Evolutionary conservation across 345 rosid genomes (phyloP).

Genomic region (Gossypium australe): DNA sequence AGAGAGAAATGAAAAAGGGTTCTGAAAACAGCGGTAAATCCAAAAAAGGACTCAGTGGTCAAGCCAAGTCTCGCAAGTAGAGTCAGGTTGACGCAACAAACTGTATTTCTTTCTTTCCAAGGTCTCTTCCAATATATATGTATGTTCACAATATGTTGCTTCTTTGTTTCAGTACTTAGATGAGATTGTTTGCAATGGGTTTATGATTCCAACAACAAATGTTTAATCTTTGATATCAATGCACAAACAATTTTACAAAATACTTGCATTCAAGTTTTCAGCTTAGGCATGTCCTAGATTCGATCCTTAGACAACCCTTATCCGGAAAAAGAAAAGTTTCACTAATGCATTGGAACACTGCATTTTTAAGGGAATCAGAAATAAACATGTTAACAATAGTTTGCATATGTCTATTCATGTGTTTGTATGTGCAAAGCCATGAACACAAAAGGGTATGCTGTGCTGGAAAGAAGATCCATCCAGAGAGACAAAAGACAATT

Average conservation of each 20-base stretch:
- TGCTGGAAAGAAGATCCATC: conserved; percentile 41
- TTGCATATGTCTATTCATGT: conserved; percentile 13
- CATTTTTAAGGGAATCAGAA: not conserved
- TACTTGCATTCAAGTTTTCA: not conserved
- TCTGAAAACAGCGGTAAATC: conserved; percentile 18
- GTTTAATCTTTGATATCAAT: not conserved
- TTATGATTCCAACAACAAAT: conserved; percentile 1
- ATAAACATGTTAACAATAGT: not conserved
- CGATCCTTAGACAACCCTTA: too few relatives aligned
- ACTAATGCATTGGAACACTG: too few relatives aligned
- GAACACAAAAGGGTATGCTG: conserved; percentile 20
- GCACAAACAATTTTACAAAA: not conserved
- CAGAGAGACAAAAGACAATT: conserved; percentile 50
- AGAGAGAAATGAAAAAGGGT: conserved; percentile 27
- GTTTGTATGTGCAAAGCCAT: conserved; percentile 12
- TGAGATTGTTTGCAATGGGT: not conserved
- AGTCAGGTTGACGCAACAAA: conserved; percentile 1
- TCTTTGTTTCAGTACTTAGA: not conserved
- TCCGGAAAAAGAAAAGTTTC: too few relatives aligned
- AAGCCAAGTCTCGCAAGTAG: conserved; percentile 24
- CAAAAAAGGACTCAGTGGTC: conserved; percentile 14
- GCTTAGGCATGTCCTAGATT: too few relatives aligned
- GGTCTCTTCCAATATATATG: not conserved
- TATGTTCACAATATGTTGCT: not conserved
- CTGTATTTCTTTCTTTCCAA: not conserved